Conservation (phyloP, 1,284 basidiomycete species). For the Pseudozyma sp. region DNA sequence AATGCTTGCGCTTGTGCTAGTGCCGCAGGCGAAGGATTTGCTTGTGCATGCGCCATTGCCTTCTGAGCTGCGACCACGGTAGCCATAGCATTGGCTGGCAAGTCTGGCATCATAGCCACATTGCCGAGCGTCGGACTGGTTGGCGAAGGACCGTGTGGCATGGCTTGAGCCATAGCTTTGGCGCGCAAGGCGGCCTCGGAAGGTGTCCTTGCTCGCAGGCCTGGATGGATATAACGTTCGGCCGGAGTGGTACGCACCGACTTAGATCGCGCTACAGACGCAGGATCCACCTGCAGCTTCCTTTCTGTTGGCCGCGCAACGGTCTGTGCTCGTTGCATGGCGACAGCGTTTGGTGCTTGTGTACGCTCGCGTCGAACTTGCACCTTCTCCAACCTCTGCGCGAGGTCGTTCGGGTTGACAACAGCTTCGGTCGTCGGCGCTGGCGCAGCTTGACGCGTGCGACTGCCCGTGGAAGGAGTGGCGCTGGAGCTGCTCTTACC, state of each 20-base stretch:
- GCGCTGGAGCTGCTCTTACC: constrained; percentile 24
- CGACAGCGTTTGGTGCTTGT: constrained; percentile 19
- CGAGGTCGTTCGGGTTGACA: constrained; percentile 37
- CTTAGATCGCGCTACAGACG: constrained; percentile 28
- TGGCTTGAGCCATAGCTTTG: constrained; percentile 38
- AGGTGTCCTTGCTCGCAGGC: constrained; percentile 41
- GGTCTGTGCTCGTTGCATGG: constrained; percentile 42
- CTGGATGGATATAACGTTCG: constrained; percentile 33
- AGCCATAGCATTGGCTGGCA: constrained; percentile 40
- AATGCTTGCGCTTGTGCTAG: constrained; percentile 47
- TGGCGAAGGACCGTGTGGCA: constrained; percentile 20
- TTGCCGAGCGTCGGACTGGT: constrained; percentile 19
- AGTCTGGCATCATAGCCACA: constrained; percentile 27
- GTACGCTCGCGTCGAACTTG: constrained; percentile 34
- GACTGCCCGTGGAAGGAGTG: constrained; percentile 7
- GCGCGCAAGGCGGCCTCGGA: constrained; percentile 46
- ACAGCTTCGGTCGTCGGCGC: constrained; percentile 13
- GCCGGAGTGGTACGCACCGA: constrained; percentile 36
- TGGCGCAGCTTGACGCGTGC: constrained; percentile 13
- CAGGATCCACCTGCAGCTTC: constrained; percentile 7
- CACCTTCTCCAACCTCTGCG: constrained; percentile 33
- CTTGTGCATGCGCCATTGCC: constrained; percentile 43
- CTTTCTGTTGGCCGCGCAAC: constrained; percentile 24
- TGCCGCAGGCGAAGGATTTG: constrained; percentile 32
- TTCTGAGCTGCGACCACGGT: constrained; percentile 44